phyloP scores from a whole-genome alignment of 2,329 filamentous ascomycete species.

The Pseudogymnoascus sp. region DNA sequence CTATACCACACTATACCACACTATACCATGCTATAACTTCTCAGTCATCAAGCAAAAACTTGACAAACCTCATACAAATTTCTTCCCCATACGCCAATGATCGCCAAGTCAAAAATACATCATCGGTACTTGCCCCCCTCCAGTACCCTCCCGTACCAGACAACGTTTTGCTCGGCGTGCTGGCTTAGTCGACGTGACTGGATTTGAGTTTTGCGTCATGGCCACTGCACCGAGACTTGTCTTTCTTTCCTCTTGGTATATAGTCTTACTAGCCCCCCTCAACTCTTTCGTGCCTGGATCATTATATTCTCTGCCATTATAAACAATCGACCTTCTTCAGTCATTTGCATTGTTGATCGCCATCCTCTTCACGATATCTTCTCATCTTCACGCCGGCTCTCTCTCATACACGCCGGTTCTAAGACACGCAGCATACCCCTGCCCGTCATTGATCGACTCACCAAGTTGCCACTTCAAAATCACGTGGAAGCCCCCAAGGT shows the following conservation, averaged over 20 bases:
- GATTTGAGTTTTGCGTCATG: slow-evolving; percentile 1
- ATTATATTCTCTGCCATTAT: neutral
- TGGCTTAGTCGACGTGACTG: neutral
- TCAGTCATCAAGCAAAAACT: neutral
- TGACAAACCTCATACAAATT: neutral
- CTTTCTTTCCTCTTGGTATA: neutral
- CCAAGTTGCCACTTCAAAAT: neutral
- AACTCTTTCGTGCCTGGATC: neutral
- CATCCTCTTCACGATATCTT: neutral
- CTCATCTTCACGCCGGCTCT: neutral
- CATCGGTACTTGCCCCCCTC: neutral
- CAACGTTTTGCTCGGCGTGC: neutral
- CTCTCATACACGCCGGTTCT: neutral
- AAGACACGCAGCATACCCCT: neutral
- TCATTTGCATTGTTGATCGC: neutral
- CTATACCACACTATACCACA: neutral
- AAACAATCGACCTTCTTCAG: neutral
- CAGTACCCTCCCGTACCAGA: neutral
- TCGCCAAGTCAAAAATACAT: neutral
- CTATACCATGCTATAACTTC: neutral
- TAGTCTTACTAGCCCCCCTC: neutral
- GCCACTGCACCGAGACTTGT: neutral
- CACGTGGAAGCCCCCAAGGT: neutral
- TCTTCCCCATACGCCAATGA: neutral
- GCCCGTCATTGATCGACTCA: neutral